Evolutionary conservation across 106 monocot species (phyloP).

Genomic region (Allium sativum): DNA sequence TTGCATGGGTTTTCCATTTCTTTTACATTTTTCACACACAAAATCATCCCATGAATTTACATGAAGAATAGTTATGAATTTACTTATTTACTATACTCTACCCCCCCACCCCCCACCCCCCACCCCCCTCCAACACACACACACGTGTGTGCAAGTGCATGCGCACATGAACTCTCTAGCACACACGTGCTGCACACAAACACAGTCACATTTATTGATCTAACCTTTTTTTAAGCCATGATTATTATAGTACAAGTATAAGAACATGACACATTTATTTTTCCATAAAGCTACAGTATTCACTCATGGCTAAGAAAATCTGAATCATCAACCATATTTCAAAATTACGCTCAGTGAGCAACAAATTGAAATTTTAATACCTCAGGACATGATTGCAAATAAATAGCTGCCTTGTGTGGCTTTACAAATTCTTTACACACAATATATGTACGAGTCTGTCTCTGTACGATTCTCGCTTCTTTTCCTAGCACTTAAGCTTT

Average conservation of each 20-base stretch:
- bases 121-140: too few species aligned
- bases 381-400: slow-evolving; percentile 66
- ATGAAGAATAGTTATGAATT: too few species aligned
- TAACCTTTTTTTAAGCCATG: not conserved
- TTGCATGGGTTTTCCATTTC: too few species aligned
- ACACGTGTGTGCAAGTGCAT: too few species aligned
- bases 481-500: slow-evolving; percentile 68
- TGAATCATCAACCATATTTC: not conserved
- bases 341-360: not conserved
- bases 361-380: slow-evolving; percentile 15
- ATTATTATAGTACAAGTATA: not conserved
- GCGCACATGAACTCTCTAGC: not conserved
- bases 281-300: not conserved
- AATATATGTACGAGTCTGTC: slow-evolving; percentile 67
- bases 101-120: too few species aligned
- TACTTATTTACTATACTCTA: too few species aligned
- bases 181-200: not conserved
- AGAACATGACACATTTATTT: not conserved
- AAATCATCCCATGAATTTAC: not conserved
- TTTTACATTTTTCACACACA: not conserved
- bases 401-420: slow-evolving; percentile 45
- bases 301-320: not conserved
- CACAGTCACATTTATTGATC: too few species aligned
- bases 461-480: slow-evolving; percentile 74
- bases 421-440: slow-evolving; percentile 52